A percentile compares a stretch with the other conserved stretches of the same genome.
Conservation (phyloP, 1,284 basidiomycete genomes). For the Moesziomyces aphidis region DNA sequence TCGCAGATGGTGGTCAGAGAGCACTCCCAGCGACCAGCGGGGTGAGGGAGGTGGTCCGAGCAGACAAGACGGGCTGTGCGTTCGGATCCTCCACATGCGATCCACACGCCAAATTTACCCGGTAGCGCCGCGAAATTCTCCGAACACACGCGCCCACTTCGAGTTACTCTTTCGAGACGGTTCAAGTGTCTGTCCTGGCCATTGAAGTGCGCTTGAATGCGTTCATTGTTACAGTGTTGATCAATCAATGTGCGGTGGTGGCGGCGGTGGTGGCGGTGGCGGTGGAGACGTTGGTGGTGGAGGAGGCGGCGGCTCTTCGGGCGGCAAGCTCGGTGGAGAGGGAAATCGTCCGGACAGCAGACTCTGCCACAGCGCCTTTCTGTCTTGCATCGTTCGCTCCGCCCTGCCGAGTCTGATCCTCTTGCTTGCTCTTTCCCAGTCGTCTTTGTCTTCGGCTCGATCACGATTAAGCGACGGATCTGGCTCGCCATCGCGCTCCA, state of each 20-base stretch:
- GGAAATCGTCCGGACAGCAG: constrained; percentile 7
- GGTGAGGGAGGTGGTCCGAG: not conserved
- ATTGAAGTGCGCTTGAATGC: too few relatives aligned
- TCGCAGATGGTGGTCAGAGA: too few relatives aligned
- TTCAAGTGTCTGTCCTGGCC: too few relatives aligned
- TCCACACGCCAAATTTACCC: too few relatives aligned
- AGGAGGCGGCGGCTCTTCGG: constrained; percentile 9
- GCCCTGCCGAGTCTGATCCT: not conserved
- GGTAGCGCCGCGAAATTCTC: too few relatives aligned
- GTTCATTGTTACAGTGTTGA: not conserved
- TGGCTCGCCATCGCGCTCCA: not conserved
- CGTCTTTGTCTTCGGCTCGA: not conserved
- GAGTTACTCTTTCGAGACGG: too few relatives aligned
- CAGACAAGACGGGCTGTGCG: too few relatives aligned
- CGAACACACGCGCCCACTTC: too few relatives aligned
- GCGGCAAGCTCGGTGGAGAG: constrained; percentile 8
- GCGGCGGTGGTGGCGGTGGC: constrained; percentile 1
- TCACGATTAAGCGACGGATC: not conserved
- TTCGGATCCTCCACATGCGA: too few relatives aligned
- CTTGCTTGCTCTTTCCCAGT: not conserved
- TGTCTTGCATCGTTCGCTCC: not conserved
- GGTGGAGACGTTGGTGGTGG: constrained; percentile 10
- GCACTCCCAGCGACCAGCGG: not conserved
- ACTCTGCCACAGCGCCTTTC: constrained; percentile 17
- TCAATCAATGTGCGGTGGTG: not conserved